Base-by-base conservation (phyloP, 768 basidiomycete species). In the Pleurotus giganteus region DNA sequence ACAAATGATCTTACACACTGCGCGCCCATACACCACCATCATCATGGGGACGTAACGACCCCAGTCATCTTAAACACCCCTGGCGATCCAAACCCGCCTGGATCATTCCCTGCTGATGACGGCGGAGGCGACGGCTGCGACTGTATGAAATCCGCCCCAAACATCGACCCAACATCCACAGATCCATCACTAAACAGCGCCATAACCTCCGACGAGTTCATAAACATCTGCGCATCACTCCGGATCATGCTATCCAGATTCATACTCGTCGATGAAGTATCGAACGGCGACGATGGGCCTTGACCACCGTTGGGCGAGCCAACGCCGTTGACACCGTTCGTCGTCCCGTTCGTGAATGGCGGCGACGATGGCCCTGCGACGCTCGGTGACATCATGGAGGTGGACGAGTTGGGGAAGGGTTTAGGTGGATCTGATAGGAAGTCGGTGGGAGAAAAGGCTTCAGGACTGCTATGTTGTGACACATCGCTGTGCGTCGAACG, bases 381-480 rank as follows among this genome's bases (percentile, higher is more conserved):
- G 24, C 41, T 34, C 8, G 54, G 34, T 24, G 58, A 51, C 26
- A 17, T 28, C 41, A 50, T 46, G 9, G 47, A 47, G 5, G 47
- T 19, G 11, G 58, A 31, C 19, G 36, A 15, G 26, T n/a, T 49
- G 9, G 60, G 36, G 15, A 59, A 61, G n/a, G 66, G 62, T 55
- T 71, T 74, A 58, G 68, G 59, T 29, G 77, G 70, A 59, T 84
- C 82, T n/a, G 72, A 67, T 65, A 85, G 85, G 65, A 86, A 84
- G 42, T 87, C 86, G 17, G 79, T 74, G 0, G 83, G 77, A 1
- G 86, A 83, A 62, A 85, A 87, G 5, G 79, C 76, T 62, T 88
- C 85, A 3, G 86, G 85, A 61, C 84, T 86, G 62, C 84, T 71
- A 59, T 80, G 69, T 57, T 78, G 72, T 52, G 81, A 69, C 47